Percentiles rank a stretch among this genome's conserved stretches.
Evolutionary conservation across 371 early-diverging fungal species (phyloP).

Genomic region (Rhizopus microsporus): DNA sequence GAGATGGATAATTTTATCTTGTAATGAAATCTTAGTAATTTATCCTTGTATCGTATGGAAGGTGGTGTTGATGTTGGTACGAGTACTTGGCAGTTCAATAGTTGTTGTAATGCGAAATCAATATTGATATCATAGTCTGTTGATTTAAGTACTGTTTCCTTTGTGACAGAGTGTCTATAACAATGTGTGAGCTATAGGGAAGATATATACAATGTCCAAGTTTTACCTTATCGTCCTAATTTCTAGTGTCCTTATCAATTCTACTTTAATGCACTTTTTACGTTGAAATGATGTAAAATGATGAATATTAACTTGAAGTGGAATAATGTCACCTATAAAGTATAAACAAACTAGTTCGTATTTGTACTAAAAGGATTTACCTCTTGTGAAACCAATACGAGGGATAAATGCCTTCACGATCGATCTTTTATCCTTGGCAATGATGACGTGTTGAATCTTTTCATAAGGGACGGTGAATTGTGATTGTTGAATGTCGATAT

Average conservation of each 20-base stretch:
- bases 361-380: slow-evolving; percentile 19
- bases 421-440: slow-evolving; percentile 30
- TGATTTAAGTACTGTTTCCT: slow-evolving; percentile 18
- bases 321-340: slow-evolving; percentile 42
- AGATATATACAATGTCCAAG: no score
- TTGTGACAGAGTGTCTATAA: slow-evolving; percentile 20
- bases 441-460: slow-evolving; percentile 23
- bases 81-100: slow-evolving; percentile 29
- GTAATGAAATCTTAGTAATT: slow-evolving; percentile 40
- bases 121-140: slow-evolving; percentile 16
- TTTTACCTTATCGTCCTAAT: slow-evolving; percentile 30
- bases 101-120: slow-evolving; percentile 20
- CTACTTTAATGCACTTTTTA: slow-evolving; percentile 31
- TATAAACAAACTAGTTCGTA: not conserved
- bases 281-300: slow-evolving; percentile 35
- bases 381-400: slow-evolving; percentile 49
- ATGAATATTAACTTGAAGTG: slow-evolving; percentile 32
- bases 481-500: slow-evolving; percentile 35
- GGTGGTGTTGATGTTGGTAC: slow-evolving; percentile 54
- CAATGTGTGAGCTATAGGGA: not conserved
- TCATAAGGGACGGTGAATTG: slow-evolving; percentile 34
- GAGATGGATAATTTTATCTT: slow-evolving; percentile 28
- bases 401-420: slow-evolving; percentile 41
- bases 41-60: slow-evolving; percentile 40
- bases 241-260: slow-evolving; percentile 39